Base-by-base conservation (phyloP, 345 rosid species). In the Camelina neglecta region DNA sequence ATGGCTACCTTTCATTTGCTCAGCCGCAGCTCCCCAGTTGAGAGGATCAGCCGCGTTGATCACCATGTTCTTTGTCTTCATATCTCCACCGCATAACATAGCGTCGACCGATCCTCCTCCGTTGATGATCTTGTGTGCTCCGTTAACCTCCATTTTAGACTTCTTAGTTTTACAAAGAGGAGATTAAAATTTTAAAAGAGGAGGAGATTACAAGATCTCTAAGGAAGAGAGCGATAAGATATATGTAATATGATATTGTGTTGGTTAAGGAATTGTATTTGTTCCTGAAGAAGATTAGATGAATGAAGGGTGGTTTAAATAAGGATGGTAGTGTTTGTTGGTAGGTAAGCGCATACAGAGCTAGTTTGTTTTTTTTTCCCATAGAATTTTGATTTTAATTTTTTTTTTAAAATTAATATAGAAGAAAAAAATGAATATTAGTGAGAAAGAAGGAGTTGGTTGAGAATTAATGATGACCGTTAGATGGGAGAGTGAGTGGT, bases 1-100 rank as follows among this genome's bases (percentile, higher is more conserved):
- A 81, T 93, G 97, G 78, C 97, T 91, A 1, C 98, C 97, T 71
- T 80, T 86, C 78, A 93, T 53, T 55, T 92, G 83, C 79, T 91
- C 92, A 2, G 97, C 93, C 0, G 93, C 90, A 3, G 55, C 42
- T 3, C 81, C 86, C 97, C 97, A 91, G 75, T 84, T 86, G 75
- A 93, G 74, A 0, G 96, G 98, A 82, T 93, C 97, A 1, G 31
- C 73, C 39, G 51, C 64, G 1, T 15, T 5, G 13, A 44, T 38
- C 50, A 26, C 64, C 48, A 51, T 39, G n/a, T 18, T 67, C 23
- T 54, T 45, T 7, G 64, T 78, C 77, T 67, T 67, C 47, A 53
- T 67, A 65, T 68, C 78, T 66, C n/a, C 78, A 18, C 65, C 70
- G 58, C 78, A 79, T 61, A 73, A 61, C 81, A 67, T 73, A 59